phyloP scores from a whole-genome alignment of 495 filamentous ascomycete genomes.

The Extremus antarcticus region DNA sequence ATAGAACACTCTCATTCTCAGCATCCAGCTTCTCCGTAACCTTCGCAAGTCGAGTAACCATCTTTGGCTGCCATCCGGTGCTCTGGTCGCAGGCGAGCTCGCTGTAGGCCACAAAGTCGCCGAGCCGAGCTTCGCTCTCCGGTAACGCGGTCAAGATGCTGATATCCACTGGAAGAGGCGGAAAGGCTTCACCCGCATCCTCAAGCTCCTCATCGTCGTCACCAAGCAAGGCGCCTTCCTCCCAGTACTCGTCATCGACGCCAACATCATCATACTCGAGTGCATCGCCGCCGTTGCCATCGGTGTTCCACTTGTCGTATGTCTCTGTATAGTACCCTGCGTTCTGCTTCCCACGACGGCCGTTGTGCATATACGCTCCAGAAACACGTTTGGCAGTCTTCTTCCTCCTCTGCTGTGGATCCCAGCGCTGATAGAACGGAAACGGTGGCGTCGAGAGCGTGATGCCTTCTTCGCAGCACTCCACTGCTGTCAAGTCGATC shows the following conservation, averaged over 20 bases:
- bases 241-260: conserved; percentile 32
- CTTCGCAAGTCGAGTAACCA: conserved; percentile 58
- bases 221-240: conserved; percentile 27
- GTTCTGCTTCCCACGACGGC: conserved; percentile 32
- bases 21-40: conserved; percentile 36
- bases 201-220: conserved; percentile 29
- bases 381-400: conserved; percentile 28
- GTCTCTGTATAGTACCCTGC: conserved; percentile 12
- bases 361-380: conserved; percentile 38
- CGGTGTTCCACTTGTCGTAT: conserved; percentile 20
- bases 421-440: conserved; percentile 84
- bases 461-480: conserved; percentile 50
- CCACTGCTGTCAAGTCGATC: conserved; percentile 63
- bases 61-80: conserved; percentile 59
- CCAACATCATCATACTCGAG: conserved; percentile 31
- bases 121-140: conserved; percentile 42
- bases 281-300: conserved; percentile 23
- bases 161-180: conserved; percentile 53
- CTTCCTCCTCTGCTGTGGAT: conserved; percentile 51
- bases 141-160: conserved; percentile 43
- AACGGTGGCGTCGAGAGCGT: conserved; percentile 68
- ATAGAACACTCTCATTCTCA: conserved; percentile 34
- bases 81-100: conserved; percentile 62
- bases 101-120: conserved; percentile 71
- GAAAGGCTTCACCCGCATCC: conserved; percentile 34